Percentiles rank a stretch among this genome's conserved stretches.
These are phyloP conservation scores for Byssothecium circinans DNA, from an alignment of 2,329 filamentous ascomycete species.

Conservation along the genomic window DNA sequence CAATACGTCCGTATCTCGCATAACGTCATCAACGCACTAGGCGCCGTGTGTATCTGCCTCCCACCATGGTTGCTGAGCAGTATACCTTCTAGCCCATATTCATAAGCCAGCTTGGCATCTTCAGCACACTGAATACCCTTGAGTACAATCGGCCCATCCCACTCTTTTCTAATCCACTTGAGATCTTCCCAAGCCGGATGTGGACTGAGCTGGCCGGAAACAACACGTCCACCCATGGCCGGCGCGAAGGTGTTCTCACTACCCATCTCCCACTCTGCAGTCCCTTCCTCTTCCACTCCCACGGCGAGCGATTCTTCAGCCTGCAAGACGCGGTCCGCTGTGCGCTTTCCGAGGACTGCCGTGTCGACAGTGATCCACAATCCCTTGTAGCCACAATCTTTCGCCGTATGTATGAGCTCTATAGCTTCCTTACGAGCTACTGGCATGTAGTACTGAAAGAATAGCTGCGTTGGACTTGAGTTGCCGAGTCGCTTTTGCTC, in stretches of 20 bases:
- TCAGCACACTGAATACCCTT: constrained; percentile 51
- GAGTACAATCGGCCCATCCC: constrained; percentile 47
- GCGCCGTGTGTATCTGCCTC: constrained; percentile 52
- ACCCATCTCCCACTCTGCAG: constrained; percentile 56
- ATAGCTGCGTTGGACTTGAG: constrained; percentile 31
- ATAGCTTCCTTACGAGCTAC: constrained; percentile 34
- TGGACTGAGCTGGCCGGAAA: constrained; percentile 40
- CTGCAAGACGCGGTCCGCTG: constrained; percentile 38
- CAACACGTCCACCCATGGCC: constrained; percentile 57
- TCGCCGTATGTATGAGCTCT: constrained; percentile 35
- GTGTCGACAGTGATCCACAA: constrained; percentile 44
- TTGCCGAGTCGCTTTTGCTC: constrained; percentile 28
- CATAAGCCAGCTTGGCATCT: constrained; percentile 50
- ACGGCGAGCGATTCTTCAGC: constrained; percentile 54
- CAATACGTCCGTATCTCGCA: constrained; percentile 43
- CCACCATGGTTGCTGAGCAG: constrained; percentile 58
- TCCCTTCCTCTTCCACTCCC: constrained; percentile 54
- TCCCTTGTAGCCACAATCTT: constrained; percentile 36
- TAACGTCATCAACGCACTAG: constrained; percentile 41
- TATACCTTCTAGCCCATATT: constrained; percentile 51
- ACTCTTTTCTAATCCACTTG: constrained; percentile 46
- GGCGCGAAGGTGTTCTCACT: constrained; percentile 58
- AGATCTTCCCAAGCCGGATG: constrained; percentile 56
- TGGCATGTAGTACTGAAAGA: constrained; percentile 44
- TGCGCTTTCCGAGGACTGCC: constrained; percentile 38